A percentile compares a stretch with the other conserved stretches of the same genome.
phyloP scores from a whole-genome alignment of 2,329 filamentous ascomycete species.

The Orbilia brochopaga region DNA sequence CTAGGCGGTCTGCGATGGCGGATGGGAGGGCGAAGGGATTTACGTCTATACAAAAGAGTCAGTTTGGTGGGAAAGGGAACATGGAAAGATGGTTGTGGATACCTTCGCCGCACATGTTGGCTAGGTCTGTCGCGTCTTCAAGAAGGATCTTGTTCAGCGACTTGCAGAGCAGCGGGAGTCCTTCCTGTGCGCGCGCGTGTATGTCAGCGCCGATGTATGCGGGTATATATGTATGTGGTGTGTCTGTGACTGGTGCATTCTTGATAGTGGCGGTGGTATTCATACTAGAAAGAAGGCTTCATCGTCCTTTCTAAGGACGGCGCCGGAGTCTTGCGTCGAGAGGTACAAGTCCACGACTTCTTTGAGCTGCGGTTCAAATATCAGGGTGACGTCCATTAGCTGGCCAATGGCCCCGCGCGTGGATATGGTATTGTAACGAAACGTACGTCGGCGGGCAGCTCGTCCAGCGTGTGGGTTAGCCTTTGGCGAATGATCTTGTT shows the following conservation, averaged over 20 bases:
- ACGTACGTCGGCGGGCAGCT: constrained; percentile 38
- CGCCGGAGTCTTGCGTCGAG: constrained; percentile 33
- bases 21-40: constrained; percentile 30
- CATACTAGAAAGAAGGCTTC: constrained; percentile 47
- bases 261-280: no score
- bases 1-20: constrained; percentile 27
- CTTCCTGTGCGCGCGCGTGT: constrained; percentile 14
- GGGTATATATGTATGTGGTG: neutral
- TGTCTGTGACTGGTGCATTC: neutral
- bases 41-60: constrained; percentile 11
- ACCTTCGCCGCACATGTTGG: constrained; percentile 42
- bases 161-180: constrained; percentile 44
- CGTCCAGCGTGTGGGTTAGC: constrained; percentile 32
- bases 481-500: constrained; percentile 39
- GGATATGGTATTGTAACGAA: neutral
- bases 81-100: neutral
- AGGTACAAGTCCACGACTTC: constrained; percentile 48
- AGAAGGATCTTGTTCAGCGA: constrained; percentile 42
- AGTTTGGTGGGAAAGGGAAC: neutral
- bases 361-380: constrained; percentile 21
- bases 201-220: constrained; percentile 1
- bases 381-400: no score
- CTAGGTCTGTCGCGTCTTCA: constrained; percentile 46
- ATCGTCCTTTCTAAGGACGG: constrained; percentile 40
- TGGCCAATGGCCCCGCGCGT: no score